A percentile compares a stretch with the other conserved stretches of the same genome.
Conservation (phyloP, 345 rosid genomes). For the Syzygium aqueum region DNA sequence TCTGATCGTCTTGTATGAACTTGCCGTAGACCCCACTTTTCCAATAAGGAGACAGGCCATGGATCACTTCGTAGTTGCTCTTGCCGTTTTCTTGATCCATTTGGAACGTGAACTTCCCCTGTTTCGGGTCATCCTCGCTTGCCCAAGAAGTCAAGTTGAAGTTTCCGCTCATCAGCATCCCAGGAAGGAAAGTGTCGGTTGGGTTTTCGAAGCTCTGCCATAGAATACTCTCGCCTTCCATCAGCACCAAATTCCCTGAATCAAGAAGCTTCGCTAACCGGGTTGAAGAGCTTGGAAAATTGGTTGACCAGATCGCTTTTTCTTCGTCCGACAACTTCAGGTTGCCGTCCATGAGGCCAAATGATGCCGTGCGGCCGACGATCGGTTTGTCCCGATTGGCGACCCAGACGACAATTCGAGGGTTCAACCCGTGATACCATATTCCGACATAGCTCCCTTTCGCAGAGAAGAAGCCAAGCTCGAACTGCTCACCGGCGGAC, state of each 20-base stretch:
- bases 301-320: not conserved
- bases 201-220: conserved; percentile 46
- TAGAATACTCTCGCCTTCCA: not conserved
- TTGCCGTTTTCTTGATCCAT: not conserved
- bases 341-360: conserved; percentile 18
- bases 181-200: conserved; percentile 46
- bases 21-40: not conserved
- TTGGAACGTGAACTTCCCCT: conserved; percentile 30
- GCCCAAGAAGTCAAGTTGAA: conserved; percentile 38
- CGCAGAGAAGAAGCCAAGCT: conserved; percentile 18
- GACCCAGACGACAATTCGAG: conserved; percentile 31
- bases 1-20: not conserved
- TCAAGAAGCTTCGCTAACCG: not conserved
- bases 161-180: conserved; percentile 27
- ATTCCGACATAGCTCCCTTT: conserved; percentile 23
- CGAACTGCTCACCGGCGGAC: conserved; percentile 15
- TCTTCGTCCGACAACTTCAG: conserved; percentile 1
- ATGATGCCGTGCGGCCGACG: not conserved
- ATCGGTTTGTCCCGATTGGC: conserved; percentile 31
- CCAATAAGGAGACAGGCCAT: not conserved
- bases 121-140: conserved; percentile 33
- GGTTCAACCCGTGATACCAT: conserved; percentile 26
- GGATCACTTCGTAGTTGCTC: not conserved
- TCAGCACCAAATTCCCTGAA: conserved; percentile 30
- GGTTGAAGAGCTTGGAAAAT: conserved; percentile 9